Evolutionary conservation across 169 alveolate species (phyloP), one percentile per base, ranked within the genome.

Genomic region (Plasmodium relictum): DNA sequence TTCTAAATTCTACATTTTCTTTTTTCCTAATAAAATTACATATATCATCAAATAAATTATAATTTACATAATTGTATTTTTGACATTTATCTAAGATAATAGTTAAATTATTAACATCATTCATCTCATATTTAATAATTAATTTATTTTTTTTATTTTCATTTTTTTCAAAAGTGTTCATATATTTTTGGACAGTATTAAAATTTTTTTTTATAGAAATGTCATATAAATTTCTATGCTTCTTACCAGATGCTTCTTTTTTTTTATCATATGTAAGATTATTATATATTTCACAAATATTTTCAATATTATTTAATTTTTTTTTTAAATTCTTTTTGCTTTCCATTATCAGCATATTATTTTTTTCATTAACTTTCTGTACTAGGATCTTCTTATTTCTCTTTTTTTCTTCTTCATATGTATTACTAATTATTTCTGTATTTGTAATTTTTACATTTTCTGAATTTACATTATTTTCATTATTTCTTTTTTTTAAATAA

Each of bases 1-100:
- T 24, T 52, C 61, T 74, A 61, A 74, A n/a, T 26, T 22, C 61
- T 39, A 70, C 9, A 44, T 6, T 63, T 39, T 42, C 69, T 18
- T 39, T 12, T 48, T 16, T 52, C 8, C 31, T 6, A 14, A 48
- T 0, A n/a, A 6, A 0, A 16, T 42, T 16, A 18, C 37, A 24
- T 37, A 78, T 50, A 12, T 78, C 89, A 12, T 42, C 89, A 66
- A 18, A 56, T 7, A 78, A 14, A 20, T 22, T 42, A n/a, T 6
- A 37, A 37, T 78, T 65, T 22, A 16, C 41, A 58, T 78, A 78
- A n/a, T 65, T 78, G 18, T 78, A 78, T 42, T 66, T 71, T 65
- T 65, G 44, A 39, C 89, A 78, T 31, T 78, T 78, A 9, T 42
- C 41, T 41, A 78, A 63, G 22, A 78, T 78, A 12, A 24, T 45